Evolutionary conservation across 768 basidiomycete genomes (phyloP), one percentile per base, ranked within the genome.

Genomic region (Suillus brevipes): DNA sequence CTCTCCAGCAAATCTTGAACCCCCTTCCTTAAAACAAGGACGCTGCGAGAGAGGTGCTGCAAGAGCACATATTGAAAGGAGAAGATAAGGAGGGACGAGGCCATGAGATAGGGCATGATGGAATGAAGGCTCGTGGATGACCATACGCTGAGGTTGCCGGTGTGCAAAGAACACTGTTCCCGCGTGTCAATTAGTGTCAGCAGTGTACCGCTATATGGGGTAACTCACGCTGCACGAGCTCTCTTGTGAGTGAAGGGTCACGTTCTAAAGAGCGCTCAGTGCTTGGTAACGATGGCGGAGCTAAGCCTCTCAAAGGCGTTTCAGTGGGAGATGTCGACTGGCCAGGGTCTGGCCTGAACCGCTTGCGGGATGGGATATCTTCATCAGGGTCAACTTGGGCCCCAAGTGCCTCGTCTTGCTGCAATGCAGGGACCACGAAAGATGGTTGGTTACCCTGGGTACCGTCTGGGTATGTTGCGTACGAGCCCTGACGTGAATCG

Each of bases 101-200:
- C 87, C 87, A 66, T 86, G 85, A 63, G 85, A 84, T 9, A 94
- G 84, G 38, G 84, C 81, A 2, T 86, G 81, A 28, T 87, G 81
- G 70, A 94, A 94, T 9, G 88, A 87, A 25, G 92, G 89, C 61
- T 90, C 90, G 76, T 94, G 92, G 55, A 94, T 84, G 66, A 93
- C 82, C 69, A 88, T 83, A 43, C 89, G 85, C 66, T 88, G 86
- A 28, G 92, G 92, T 71, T 93, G 90, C 68, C 89, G 89, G 73
- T 90, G 90, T 31, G 92, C 83, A 74, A 94, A 93, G 75, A 93
- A 93, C 12, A 93, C 91, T 93, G 70, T 47, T 58, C 60, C 49
- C 42, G 58, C 18, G 52, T 56, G 38, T 2, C 31, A 36, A 64
- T 66, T 38, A 68, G 61, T 20, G 31, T 50, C 58, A 28, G 38